Evolutionary conservation across 1,139 yeast species (phyloP).

Genomic region (Blastobotrys persicus): DNA sequence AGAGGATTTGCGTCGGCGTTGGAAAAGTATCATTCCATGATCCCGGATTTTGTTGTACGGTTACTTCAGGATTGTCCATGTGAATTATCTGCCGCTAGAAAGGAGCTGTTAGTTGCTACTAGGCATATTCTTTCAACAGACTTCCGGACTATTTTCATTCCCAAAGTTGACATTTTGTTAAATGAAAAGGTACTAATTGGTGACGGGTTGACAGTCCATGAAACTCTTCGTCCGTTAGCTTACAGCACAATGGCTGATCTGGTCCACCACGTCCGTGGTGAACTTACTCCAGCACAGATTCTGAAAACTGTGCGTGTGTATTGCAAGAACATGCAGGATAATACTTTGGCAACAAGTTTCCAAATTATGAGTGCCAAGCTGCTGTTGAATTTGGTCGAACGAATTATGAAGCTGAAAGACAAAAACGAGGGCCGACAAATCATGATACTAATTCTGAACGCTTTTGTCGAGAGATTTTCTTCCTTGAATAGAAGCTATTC

Average conservation of each 20-base stretch:
- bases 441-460: conserved; percentile 62
- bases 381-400: conserved; percentile 79
- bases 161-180: conserved; percentile 79
- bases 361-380: conserved; percentile 97
- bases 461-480: conserved; percentile 81
- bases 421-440: conserved; percentile 84
- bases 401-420: conserved; percentile 79
- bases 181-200: conserved; percentile 89
- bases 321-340: conserved; percentile 78
- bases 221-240: conserved; percentile 83
- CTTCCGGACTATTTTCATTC: conserved; percentile 74
- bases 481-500: conserved; percentile 70
- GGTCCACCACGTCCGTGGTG: conserved; percentile 86
- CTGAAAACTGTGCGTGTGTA: conserved; percentile 86
- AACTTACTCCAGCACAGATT: conserved; percentile 77
- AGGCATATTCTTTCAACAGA: conserved; percentile 91
- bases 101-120: conserved; percentile 90
- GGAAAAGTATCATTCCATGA: conserved; percentile 58
- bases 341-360: conserved; percentile 79
- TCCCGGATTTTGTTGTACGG: conserved; percentile 85
- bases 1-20: conserved; percentile 77
- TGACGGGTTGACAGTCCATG: conserved; percentile 87
- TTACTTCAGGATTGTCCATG: conserved; percentile 94
- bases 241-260: conserved; percentile 96
- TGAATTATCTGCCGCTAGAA: conserved; percentile 88